Percentiles rank a stretch among this genome's conserved stretches.
Conservation (phyloP, 202 grass and related monocot species). For the Cymbopogon flexuosus region DNA sequence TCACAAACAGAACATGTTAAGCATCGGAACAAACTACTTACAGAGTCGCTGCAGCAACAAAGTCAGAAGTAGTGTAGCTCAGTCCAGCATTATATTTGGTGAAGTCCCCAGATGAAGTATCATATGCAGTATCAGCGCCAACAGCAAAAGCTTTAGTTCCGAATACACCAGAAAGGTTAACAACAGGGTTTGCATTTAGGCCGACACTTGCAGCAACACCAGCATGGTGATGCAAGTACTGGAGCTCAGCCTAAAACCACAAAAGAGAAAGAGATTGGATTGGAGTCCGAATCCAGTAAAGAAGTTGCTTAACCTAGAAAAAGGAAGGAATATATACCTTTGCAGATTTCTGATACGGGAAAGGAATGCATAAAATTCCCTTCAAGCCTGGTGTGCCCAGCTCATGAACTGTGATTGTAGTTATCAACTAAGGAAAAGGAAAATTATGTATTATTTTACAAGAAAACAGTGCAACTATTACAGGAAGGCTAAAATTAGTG, state of each 20-base stretch:
- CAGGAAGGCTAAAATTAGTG: neutral
- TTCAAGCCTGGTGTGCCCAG: slow-evolving; percentile 64
- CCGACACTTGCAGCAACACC: slow-evolving; percentile 57
- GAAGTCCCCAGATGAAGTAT: slow-evolving; percentile 63
- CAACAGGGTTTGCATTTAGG: slow-evolving; percentile 63
- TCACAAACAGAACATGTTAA: neutral
- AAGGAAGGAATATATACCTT: slow-evolving; percentile 41
- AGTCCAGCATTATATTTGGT: slow-evolving; percentile 75
- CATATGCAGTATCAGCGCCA: slow-evolving; percentile 65
- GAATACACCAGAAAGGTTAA: slow-evolving; percentile 55
- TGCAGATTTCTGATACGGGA: slow-evolving; percentile 46
- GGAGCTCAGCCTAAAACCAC: slow-evolving; percentile 60
- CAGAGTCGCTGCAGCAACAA: slow-evolving; percentile 52
- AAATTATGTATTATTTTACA: slow-evolving; percentile 3
- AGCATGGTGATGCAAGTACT: slow-evolving; percentile 69
- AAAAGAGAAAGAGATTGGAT: neutral
- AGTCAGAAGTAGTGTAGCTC: slow-evolving; percentile 54
- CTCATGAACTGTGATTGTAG: slow-evolving; percentile 56
- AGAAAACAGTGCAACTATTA: slow-evolving; percentile 2
- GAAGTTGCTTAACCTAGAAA: neutral
- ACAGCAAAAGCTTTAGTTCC: slow-evolving; percentile 56
- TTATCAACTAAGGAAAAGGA: slow-evolving; percentile 37
- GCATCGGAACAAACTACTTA: slow-evolving; percentile 35
- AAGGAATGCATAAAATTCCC: slow-evolving; percentile 57
- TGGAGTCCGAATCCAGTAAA: neutral